These are phyloP conservation scores for Chaetomium globosum DNA, from an alignment of 2,329 filamentous ascomycete species.

Conservation along the genomic window DNA sequence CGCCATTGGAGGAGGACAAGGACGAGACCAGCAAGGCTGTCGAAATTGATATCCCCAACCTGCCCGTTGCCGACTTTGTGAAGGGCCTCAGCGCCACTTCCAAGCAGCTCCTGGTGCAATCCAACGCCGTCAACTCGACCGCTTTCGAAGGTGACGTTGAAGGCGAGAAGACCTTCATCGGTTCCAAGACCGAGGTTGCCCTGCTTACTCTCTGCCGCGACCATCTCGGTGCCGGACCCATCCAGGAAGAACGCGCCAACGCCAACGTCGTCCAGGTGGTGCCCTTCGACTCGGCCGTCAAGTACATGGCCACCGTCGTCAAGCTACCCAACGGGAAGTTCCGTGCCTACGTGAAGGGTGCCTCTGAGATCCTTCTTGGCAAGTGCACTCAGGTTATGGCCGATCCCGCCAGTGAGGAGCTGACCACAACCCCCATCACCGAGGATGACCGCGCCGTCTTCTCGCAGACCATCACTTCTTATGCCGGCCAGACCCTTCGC, in stretches of 20 bases:
- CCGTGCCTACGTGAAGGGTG: constrained; percentile 59
- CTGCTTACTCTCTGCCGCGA: constrained; percentile 55
- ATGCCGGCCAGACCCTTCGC: constrained; percentile 68
- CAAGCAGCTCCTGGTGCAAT: constrained; percentile 37
- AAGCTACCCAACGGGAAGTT: constrained; percentile 49
- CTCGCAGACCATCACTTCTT: constrained; percentile 59
- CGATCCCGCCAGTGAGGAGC: constrained; percentile 55
- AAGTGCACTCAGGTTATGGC: constrained; percentile 48
- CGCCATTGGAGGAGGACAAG: constrained; percentile 35
- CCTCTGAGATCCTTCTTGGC: constrained; percentile 58
- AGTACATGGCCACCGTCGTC: constrained; percentile 60
- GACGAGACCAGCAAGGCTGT: constrained; percentile 37
- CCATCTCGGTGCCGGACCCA: constrained; percentile 47
- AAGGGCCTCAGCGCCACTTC: constrained; percentile 10
- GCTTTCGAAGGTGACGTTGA: constrained; percentile 54
- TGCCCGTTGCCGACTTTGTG: constrained; percentile 8
- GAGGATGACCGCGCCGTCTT: constrained; percentile 59
- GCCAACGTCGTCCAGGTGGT: constrained; percentile 52
- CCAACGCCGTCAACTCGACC: constrained; percentile 53
- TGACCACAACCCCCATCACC: constrained; percentile 56
- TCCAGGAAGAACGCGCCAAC: constrained; percentile 52
- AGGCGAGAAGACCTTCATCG: constrained; percentile 49
- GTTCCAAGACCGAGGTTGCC: constrained; percentile 60
- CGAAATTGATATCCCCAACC: constrained; percentile 33
- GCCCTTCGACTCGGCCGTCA: constrained; percentile 57